phyloP scores from a whole-genome alignment of 208 protist genomes.

The Trypanosoma vivax region DNA sequence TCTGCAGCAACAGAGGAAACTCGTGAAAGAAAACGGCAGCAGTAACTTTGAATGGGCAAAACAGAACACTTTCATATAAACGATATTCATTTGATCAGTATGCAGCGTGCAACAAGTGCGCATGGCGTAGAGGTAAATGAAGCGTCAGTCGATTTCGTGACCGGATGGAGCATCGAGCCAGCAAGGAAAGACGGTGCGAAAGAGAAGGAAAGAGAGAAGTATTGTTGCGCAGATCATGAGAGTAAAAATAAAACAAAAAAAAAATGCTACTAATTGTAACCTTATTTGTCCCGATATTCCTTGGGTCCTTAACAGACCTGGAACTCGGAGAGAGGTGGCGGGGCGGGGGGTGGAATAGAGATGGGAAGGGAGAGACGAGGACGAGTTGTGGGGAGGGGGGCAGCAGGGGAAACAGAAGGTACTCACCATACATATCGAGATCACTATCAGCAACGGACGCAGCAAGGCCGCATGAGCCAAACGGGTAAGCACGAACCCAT shows the following conservation, averaged over 20 bases:
- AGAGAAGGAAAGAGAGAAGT: not conserved
- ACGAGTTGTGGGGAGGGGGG: constrained; percentile 5
- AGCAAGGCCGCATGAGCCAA: constrained; percentile 72
- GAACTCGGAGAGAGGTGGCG: too few species aligned
- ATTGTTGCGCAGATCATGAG: not conserved
- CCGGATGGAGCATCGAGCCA: too few species aligned
- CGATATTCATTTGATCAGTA: too few species aligned
- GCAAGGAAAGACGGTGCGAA: too few species aligned
- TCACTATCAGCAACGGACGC: constrained; percentile 79
- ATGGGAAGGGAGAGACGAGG: constrained; percentile 3
- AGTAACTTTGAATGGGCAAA: constrained; percentile 47
- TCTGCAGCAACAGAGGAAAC: constrained; percentile 36
- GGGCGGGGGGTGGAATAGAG: not conserved
- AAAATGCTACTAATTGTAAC: not conserved
- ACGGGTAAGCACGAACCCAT: constrained; percentile 49
- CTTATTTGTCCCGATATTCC: too few species aligned
- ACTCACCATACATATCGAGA: constrained; percentile 91
- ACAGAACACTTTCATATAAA: constrained; percentile 40
- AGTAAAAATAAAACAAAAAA: constrained; percentile 6
- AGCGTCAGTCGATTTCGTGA: too few species aligned
- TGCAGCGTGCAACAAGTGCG: not conserved
- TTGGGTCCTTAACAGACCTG: too few species aligned
- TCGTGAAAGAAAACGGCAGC: constrained; percentile 38
- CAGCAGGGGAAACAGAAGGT: constrained; percentile 14
- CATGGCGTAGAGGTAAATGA: not conserved